Percentiles rank a stretch among this genome's conserved stretches.
phyloP scores from a whole-genome alignment of 75 land plant genomes.

The Pseudotsuga menziesii region DNA sequence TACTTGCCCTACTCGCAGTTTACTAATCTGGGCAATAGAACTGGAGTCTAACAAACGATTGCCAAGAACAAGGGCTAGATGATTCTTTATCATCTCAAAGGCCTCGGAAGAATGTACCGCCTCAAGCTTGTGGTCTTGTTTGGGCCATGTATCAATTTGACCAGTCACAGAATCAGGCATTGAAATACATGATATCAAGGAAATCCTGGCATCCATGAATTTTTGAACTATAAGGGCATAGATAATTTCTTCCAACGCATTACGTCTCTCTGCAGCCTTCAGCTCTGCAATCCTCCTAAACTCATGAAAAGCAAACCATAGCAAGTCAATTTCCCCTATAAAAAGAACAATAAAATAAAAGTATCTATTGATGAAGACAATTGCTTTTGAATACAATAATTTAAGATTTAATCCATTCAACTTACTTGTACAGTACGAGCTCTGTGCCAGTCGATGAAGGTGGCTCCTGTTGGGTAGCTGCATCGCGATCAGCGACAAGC shows the following conservation, averaged over 20 bases:
- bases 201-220: constrained; percentile 44
- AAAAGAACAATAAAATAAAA: background rate
- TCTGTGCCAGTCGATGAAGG: constrained; percentile 38
- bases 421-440: constrained; percentile 49
- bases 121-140: constrained; percentile 43
- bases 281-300: constrained; percentile 50
- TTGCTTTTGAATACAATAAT: background rate
- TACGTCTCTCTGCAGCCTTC: constrained; percentile 50
- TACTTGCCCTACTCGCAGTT: constrained; percentile 49
- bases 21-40: constrained; percentile 48
- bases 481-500: constrained; percentile 45
- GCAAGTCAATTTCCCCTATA: constrained; percentile 13
- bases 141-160: constrained; percentile 31
- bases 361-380: background rate
- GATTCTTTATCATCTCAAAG: constrained; percentile 46
- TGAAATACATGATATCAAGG: constrained; percentile 25
- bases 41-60: constrained; percentile 23
- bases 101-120: constrained; percentile 46
- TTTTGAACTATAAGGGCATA: constrained; percentile 63
- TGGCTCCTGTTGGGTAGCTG: constrained; percentile 28
- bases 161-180: constrained; percentile 9
- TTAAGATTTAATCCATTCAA: background rate
- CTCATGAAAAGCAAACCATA: background rate
- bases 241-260: constrained; percentile 52
- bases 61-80: constrained; percentile 40